Conservation (phyloP, 2,329 filamentous ascomycete species). For the Cadophora gregata region DNA sequence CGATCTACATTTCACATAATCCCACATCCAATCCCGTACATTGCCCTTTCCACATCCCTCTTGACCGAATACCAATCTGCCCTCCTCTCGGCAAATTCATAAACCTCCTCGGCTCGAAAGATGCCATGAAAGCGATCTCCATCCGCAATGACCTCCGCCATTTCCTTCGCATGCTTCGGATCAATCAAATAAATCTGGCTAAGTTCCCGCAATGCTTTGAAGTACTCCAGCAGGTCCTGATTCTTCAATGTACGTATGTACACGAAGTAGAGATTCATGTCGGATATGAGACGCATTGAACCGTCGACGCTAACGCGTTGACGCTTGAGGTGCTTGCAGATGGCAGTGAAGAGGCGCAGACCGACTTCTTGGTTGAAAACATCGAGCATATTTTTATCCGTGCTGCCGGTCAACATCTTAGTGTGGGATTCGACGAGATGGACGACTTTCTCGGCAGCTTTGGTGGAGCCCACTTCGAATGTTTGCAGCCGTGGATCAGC, state of each 20-base stretch:
- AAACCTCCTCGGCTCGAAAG: constrained; percentile 94
- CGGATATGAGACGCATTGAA: constrained; percentile 90
- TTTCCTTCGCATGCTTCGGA: constrained; percentile 84
- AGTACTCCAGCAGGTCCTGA: constrained; percentile 84
- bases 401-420: constrained; percentile 90
- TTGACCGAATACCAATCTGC: constrained; percentile 96
- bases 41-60: constrained; percentile 88
- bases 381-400: constrained; percentile 96
- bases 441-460: constrained; percentile 80
- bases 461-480: constrained; percentile 74
- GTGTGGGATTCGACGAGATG: constrained; percentile 89
- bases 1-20: constrained; percentile 69
- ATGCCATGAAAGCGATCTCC: constrained; percentile 88
- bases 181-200: constrained; percentile 96
- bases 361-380: constrained; percentile 99
- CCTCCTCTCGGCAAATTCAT: constrained; percentile 91
- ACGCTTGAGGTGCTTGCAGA: constrained; percentile 97
- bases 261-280: constrained; percentile 92
- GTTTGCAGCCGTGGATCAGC: constrained; percentile 40
- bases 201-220: constrained; percentile 87
- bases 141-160: constrained; percentile 94
- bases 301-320: constrained; percentile 91
- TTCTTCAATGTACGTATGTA: constrained; percentile 86
- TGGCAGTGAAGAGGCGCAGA: constrained; percentile 84
- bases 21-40: constrained; percentile 92